phyloP scores from a whole-genome alignment of 768 basidiomycete genomes.

The Mycena belliarum region DNA sequence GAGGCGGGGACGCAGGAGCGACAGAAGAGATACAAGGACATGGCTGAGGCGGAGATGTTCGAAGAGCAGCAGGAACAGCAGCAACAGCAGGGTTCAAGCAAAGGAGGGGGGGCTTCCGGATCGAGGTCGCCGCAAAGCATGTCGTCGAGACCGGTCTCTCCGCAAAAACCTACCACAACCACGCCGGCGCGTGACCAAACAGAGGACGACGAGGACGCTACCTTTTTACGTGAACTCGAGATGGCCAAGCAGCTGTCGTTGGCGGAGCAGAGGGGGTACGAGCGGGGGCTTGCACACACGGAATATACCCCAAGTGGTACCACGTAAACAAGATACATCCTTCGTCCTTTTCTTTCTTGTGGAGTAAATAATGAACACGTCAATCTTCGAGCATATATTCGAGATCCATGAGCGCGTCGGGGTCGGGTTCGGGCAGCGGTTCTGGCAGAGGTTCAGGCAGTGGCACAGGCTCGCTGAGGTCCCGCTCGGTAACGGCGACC shows the following conservation, averaged over 20 bases:
- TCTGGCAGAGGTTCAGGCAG: no score
- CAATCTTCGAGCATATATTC: constrained; percentile 9
- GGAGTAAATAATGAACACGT: constrained; percentile 1
- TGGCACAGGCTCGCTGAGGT: no score
- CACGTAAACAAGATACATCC: constrained; percentile 5
- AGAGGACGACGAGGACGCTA: constrained; percentile 23
- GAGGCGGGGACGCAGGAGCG: constrained; percentile 32
- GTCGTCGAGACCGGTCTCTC: not conserved
- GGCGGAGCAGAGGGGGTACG: constrained; percentile 32
- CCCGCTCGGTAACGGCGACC: no score
- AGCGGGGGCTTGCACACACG: constrained; percentile 17
- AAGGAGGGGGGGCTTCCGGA: not conserved
- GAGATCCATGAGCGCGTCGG: constrained; percentile 9
- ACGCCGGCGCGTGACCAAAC: not conserved
- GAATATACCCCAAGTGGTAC: not conserved
- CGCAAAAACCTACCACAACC: not conserved
- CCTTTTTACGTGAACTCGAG: constrained; percentile 32
- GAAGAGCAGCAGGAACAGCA: no score
- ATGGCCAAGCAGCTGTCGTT: constrained; percentile 36
- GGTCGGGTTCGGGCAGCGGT: constrained; percentile 21
- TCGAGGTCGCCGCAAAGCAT: constrained; percentile 1
- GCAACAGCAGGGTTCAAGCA: not conserved
- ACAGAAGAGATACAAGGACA: constrained; percentile 33
- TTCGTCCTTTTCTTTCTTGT: not conserved
- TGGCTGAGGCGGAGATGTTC: constrained; percentile 33